A percentile compares a stretch with the other conserved stretches of the same genome.
Evolutionary conservation across 306 rosid species (phyloP).

Genomic region (Vicia sativa): DNA sequence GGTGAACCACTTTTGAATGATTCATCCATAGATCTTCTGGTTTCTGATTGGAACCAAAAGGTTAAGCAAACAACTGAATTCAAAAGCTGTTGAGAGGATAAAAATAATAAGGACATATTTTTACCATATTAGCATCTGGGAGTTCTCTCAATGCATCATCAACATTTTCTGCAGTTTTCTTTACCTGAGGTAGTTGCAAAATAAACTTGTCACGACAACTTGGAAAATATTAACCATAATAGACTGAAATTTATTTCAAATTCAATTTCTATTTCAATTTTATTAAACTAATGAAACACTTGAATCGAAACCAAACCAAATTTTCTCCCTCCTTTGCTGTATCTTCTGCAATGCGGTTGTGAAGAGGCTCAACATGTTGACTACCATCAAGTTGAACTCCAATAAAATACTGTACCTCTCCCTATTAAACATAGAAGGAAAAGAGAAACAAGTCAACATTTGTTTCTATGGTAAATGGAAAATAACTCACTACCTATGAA

Average conservation of each 20-base stretch:
- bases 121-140: constrained; percentile 93
- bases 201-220: constrained; percentile 26
- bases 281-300: constrained; percentile 23
- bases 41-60: constrained; percentile 58
- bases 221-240: too few species aligned
- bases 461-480: constrained; percentile 10
- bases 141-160: constrained; percentile 89
- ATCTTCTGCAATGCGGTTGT: constrained; percentile 66
- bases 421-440: constrained; percentile 55
- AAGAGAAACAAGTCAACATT: constrained; percentile 13
- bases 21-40: constrained; percentile 96
- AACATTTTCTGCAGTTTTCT: constrained; percentile 84
- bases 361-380: constrained; percentile 91
- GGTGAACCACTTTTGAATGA: constrained; percentile 81
- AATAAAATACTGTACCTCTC: constrained; percentile 94
- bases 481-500: neutral
- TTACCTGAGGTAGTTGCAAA: constrained; percentile 57
- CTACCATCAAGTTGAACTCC: constrained; percentile 99
- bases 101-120: constrained; percentile 8
- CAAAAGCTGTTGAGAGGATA: constrained; percentile 26
- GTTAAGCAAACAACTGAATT: constrained; percentile 29
- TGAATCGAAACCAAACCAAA: constrained; percentile 52
- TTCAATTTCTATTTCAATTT: too few species aligned
- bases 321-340: constrained; percentile 72
- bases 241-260: too few species aligned